Evolutionary conservation across 495 filamentous ascomycete genomes (phyloP), one percentile per base, ranked within the genome.

Genomic region (Cairneyella variabilis): DNA sequence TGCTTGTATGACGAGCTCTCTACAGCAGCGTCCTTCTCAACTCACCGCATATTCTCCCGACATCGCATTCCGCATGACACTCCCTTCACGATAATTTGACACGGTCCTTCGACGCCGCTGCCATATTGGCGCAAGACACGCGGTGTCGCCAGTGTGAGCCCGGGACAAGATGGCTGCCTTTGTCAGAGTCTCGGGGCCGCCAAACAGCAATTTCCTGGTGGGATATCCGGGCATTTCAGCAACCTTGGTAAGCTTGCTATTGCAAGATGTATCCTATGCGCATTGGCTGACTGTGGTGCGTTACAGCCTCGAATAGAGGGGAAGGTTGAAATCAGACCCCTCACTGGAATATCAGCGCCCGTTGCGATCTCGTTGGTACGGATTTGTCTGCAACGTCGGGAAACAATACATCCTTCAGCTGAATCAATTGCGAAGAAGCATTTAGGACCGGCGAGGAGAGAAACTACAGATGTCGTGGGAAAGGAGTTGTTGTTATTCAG

Each of bases 221-320:
- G 93, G 93, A 43, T 98, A 98, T 69, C 93, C 93, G 5, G 93
- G 93, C 55, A 97, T 98, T 69, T 96, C 95, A 27, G 95, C 93
- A 58, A 98, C 95, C 3, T 75, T 97, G 84, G 91, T 96, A 76
- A 77, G 85, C 72, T 17, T 27, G 9, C 12, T 25, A 18, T 55
- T 44, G 30, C 18, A 38, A 42, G 46, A 46, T 58, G 57, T 56
- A 56, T 51, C 40, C 45, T 53, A 52, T 65, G 54, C 27, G 20
- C 37, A 17, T 42, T 39, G 40, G 49, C 54, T 61, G 34, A 61
- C 41, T 25, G 23, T 25, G 30, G 26, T 54, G 26, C 23, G 21
- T 36, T 39, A 17, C 64, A 97, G 90, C 93, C 93, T 54, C 84
- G 93, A 59, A 90, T 98, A 71, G 91, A 96, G 73, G 93, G 93